These are phyloP conservation scores for Rhodotorula glutinis DNA, from an alignment of 1,284 basidiomycete species.

Conservation along the genomic window DNA sequence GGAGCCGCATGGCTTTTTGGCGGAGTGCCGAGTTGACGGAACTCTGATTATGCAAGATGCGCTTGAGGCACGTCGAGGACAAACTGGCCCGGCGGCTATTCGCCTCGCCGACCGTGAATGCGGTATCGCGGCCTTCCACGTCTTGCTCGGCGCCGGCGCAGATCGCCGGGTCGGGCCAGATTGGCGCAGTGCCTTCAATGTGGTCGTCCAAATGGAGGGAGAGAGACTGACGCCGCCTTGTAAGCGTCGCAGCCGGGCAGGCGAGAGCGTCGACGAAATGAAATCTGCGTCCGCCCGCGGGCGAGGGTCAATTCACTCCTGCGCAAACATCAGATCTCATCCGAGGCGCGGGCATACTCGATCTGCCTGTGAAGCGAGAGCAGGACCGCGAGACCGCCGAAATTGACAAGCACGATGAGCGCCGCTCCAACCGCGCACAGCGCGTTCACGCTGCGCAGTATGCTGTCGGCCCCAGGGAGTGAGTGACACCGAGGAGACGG, in stretches of 20 bases:
- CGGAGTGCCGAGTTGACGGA: constrained; percentile 4
- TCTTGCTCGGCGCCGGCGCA: too few species aligned
- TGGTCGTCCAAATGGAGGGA: neutral
- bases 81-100: neutral
- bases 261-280: neutral
- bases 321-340: too few species aligned
- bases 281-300: neutral
- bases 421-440: constrained; percentile 6
- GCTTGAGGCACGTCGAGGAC: neutral
- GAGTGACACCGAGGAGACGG: too few species aligned
- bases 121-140: too few species aligned
- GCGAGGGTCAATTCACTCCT: too few species aligned
- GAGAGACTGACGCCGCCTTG: neutral
- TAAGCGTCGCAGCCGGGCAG: too few species aligned
- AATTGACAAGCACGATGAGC: constrained; percentile 15
- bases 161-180: too few species aligned
- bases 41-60: neutral
- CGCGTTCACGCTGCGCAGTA: neutral
- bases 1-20: constrained; percentile 22
- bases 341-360: neutral
- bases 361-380: constrained; percentile 23
- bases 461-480: neutral
- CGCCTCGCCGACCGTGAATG: too few species aligned
- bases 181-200: too few species aligned
- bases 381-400: constrained; percentile 15